Evolutionary conservation across 2,329 filamentous ascomycete genomes (phyloP), one percentile per base, ranked within the genome.

Genomic region (Juglanconis sp.): DNA sequence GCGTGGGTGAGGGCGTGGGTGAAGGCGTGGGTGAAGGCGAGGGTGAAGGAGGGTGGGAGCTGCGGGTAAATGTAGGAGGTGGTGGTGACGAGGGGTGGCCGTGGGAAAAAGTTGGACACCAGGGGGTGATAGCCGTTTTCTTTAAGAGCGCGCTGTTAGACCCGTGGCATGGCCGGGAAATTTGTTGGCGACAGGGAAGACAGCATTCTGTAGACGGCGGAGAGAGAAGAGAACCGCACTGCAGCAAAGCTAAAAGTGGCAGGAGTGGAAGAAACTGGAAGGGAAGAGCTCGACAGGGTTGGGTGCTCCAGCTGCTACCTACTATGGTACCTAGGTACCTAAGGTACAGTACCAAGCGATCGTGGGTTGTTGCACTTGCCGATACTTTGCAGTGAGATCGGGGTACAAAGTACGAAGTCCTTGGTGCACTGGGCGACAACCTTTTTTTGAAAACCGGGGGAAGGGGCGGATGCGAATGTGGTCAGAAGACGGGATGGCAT

Each of bases 91-190:
- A 42, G n/a, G n/a, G n/a, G 53, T 42, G 24, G 24, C 24, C 24
- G 57, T 42, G 38, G 38, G 38, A 13, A 42, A 62, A 44, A 53
- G 35, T 38, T 61, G 58, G 58, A 42, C 58, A 38, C 31, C 46
- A 49, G 9, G 57, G 60, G 61, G 58, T 55, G 58, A 35, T 48
- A 47, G 61, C 44, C 51, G 54, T 57, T 63, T 63, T 61, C 58
- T 61, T 30, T 60, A 56, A 63, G 58, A 57, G 61, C 54, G 49
- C 52, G 61, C 56, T 63, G 55, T 58, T 61, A 63, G 61, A 54
- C 47, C 42, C 57, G 53, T 57, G 57, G 57, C 48, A 60, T 60
- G 60, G 57, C 57, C 54, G 58, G 53, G 61, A 63, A 61, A 63
- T 63, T 47, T 63, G 58, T 62, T 61, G 58, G 58, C 49, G 61